These are phyloP conservation scores for Solanum rostratum DNA, from an alignment of 257 asterid genomes.

Conservation along the genomic window DNA sequence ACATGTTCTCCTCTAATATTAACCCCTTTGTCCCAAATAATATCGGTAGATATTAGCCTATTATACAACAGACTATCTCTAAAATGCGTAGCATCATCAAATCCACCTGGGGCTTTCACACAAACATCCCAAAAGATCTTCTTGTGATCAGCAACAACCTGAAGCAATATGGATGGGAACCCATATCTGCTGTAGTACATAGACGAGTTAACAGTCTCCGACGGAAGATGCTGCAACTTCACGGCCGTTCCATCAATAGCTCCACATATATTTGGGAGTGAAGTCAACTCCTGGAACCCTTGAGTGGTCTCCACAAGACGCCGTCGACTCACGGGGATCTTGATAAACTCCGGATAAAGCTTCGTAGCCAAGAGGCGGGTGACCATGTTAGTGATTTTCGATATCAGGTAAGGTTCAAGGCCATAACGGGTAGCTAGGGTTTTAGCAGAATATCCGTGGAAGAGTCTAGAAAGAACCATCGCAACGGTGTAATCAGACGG, in stretches of 20 bases:
- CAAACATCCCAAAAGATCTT: slow-evolving; percentile 97
- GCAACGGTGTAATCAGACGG: slow-evolving; percentile 99
- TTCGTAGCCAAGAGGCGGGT: slow-evolving; percentile 93
- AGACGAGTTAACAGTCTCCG: slow-evolving; percentile 39
- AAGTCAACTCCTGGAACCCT: slow-evolving; percentile 74
- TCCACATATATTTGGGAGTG: slow-evolving; percentile 78
- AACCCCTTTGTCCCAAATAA: slow-evolving; percentile 76
- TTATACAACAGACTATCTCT: slow-evolving; percentile 80
- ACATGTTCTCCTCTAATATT: slow-evolving; percentile 76
- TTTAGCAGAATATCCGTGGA: slow-evolving; percentile 70
- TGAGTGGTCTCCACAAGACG: slow-evolving; percentile 70
- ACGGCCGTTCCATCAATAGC: slow-evolving; percentile 80
- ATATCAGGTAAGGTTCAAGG: slow-evolving; percentile 87
- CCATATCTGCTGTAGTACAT: slow-evolving; percentile 57
- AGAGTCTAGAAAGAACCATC: slow-evolving; percentile 84
- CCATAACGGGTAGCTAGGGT: slow-evolving; percentile 79
- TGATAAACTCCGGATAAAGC: slow-evolving; percentile 83
- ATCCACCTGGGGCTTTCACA: slow-evolving; percentile 91
- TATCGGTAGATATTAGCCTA: slow-evolving; percentile 61
- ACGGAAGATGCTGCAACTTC: slow-evolving; percentile 46
- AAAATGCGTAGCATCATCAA: slow-evolving; percentile 82
- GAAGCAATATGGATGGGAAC: slow-evolving; percentile 65
- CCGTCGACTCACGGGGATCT: slow-evolving; percentile 70
- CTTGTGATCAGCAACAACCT: slow-evolving; percentile 91
- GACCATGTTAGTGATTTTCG: slow-evolving; percentile 93